Percentiles rank a stretch among this genome's conserved stretches.
Evolutionary conservation across 768 basidiomycete species (phyloP).

Genomic region (Amanita subjunquillea): DNA sequence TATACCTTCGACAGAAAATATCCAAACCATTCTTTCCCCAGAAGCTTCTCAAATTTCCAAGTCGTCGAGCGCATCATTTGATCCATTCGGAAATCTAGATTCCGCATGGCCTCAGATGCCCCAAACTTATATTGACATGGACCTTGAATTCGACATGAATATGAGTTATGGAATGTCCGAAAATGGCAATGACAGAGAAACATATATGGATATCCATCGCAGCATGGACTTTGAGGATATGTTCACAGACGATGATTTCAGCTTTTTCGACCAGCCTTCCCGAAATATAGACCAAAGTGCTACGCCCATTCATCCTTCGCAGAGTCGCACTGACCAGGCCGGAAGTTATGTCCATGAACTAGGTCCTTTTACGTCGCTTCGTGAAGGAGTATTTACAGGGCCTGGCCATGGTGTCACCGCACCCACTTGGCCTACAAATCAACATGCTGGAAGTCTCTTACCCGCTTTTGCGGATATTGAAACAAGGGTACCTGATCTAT

Average conservation of each 20-base stretch:
- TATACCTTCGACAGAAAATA: constrained; percentile 11
- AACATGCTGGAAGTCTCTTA: constrained; percentile 18
- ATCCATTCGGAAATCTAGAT: constrained; percentile 33
- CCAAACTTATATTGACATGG: constrained; percentile 33
- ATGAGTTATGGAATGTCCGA: constrained; percentile 15
- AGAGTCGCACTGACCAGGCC: constrained; percentile 6
- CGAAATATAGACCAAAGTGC: not conserved
- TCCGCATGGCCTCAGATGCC: constrained; percentile 27
- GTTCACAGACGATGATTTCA: constrained; percentile 85
- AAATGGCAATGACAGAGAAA: constrained; percentile 21
- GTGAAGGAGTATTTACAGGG: not conserved
- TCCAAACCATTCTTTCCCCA: not conserved
- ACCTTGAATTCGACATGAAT: constrained; percentile 35
- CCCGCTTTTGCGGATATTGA: constrained; percentile 17
- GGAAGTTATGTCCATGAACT: not conserved
- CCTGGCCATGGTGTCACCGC: constrained; percentile 7
- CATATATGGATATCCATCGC: constrained; percentile 11
- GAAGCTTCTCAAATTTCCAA: constrained; percentile 8
- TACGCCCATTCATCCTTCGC: not conserved
- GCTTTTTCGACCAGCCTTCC: constrained; percentile 67
- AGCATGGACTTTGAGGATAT: constrained; percentile 44
- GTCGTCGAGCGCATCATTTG: constrained; percentile 21
- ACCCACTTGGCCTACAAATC: constrained; percentile 18
- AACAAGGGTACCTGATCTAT: constrained; percentile 26
- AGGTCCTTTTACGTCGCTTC: not conserved